phyloP scores from a whole-genome alignment of 306 rosid genomes.

The Phaseolus lunatus region DNA sequence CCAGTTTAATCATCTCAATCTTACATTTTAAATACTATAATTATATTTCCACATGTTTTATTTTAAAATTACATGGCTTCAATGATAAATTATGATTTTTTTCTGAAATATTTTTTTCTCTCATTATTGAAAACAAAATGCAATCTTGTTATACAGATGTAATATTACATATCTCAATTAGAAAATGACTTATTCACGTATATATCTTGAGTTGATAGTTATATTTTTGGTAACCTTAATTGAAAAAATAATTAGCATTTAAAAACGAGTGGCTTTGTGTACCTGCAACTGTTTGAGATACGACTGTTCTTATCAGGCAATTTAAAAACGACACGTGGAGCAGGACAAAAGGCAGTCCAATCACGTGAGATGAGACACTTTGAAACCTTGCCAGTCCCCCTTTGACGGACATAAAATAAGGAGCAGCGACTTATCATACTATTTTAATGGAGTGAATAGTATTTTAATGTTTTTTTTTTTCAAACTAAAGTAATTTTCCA shows the following conservation, averaged over 20 bases:
- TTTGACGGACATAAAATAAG: conserved; percentile 55
- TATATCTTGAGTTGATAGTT: background rate
- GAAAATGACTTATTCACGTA: background rate
- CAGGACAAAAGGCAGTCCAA: conserved; percentile 31
- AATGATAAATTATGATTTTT: no score
- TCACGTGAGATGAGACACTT: conserved; percentile 74
- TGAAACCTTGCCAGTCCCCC: conserved; percentile 48
- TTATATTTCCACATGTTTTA: no score
- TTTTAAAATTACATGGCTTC: no score
- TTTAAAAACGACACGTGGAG: conserved; percentile 51
- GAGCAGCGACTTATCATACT: background rate
- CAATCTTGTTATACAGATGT: background rate
- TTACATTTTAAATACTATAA: no score
- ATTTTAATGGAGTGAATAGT: no score
- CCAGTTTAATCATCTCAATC: no score
- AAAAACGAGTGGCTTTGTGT: background rate
- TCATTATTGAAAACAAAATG: no score
- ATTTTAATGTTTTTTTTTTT: no score
- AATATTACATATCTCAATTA: background rate
- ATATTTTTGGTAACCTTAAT: background rate
- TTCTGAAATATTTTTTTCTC: no score
- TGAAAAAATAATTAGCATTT: background rate
- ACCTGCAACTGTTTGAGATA: background rate
- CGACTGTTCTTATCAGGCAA: background rate
- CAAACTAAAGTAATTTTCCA: no score